Evolutionary conservation across 257 asterid genomes (phyloP).

Genomic region (Datura wrightii): DNA sequence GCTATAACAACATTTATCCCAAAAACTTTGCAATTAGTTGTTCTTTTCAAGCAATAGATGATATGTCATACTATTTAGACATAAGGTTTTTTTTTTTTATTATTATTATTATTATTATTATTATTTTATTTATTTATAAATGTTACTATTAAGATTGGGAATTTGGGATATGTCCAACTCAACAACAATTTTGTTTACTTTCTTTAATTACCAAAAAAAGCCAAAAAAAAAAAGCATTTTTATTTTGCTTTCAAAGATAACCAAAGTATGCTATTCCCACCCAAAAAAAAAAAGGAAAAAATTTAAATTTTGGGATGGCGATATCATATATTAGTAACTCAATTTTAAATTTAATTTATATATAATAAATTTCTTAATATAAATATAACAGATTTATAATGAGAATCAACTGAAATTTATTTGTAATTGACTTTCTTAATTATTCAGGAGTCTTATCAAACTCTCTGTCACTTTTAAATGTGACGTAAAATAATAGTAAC

Average conservation of each 20-base stretch:
- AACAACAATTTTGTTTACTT: not conserved
- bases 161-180: not conserved
- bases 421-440: not conserved
- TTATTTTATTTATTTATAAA: no score
- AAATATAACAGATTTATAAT: not conserved
- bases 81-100: no score
- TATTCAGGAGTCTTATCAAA: not conserved
- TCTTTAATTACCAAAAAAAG: not conserved
- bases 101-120: no score
- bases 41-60: no score
- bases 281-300: not conserved
- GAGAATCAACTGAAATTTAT: not conserved
- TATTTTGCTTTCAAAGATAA: not conserved
- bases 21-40: no score
- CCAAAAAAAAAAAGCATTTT: not conserved
- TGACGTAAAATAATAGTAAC: not conserved
- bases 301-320: not conserved
- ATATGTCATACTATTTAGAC: no score
- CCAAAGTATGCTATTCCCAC: not conserved
- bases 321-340: not conserved
- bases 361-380: not conserved
- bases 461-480: no score
- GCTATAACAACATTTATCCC: no score
- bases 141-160: no score
- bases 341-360: not conserved